Base-by-base conservation (phyloP, 345 rosid genomes). In the Streptanthus diversifolius region DNA sequence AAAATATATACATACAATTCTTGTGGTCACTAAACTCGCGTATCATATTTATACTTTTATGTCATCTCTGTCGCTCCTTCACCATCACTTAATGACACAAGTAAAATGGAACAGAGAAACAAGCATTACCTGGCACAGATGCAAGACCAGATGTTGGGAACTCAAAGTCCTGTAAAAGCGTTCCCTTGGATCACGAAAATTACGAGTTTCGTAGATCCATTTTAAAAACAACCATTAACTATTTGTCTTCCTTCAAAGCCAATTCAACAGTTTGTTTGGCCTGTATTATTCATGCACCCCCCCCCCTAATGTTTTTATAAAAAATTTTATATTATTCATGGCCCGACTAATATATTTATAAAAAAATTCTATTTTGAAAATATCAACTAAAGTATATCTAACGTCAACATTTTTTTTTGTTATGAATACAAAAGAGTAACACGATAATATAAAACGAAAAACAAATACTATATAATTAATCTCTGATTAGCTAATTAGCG, bases 1-100 rank as follows among this genome's bases (percentile, higher is more conserved):
- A n/a, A n/a, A 8, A 29, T 5, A 58, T 7, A 9, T 1, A 70
- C 92, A 70, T 83, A 93, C 96, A 29, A 93, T 84, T 82, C 98
- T 83, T 62, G 98, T 93, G 68, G 79, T 93, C 91, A 69, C 97
- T 89, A 70, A 89, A 93, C 77, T 90, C 88, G 21, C 92, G 92
- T 40, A 89, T 90, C 71, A 90, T 68, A 83, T 78, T 91, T 82
- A 93, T 93, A 68, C 98, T 93, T 40, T 48, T 48, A 97, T 0
- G 96, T 93, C 98, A 90, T 90, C 71, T 93, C 98, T 48, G 69
- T 87, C 54, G 96, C 97, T 66, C 98, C 98, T 87, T 93, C 98
- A 67, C 96, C 97, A 81, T 93, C 98, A 66, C 97, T 96, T 92
- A 49, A 40, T 8, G 74, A 19, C 17, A 57, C 75, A 63, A 19